Conservation (phyloP, 2,329 filamentous ascomycete species). For the Colletotrichum nymphaeae region DNA sequence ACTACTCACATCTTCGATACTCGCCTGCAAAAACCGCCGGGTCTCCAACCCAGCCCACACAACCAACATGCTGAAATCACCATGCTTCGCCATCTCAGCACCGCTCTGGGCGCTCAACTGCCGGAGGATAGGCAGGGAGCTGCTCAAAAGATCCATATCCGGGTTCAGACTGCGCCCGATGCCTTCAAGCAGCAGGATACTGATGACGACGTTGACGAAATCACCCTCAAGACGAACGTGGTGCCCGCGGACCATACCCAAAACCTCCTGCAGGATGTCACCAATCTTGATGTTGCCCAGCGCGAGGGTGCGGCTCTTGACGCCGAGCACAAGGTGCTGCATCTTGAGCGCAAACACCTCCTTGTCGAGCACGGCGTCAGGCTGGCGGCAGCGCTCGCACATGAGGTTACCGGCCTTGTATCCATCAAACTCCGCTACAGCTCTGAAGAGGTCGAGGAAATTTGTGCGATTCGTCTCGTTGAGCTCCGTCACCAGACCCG, state of each 20-base stretch:
- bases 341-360: slow-evolving; percentile 96
- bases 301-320: slow-evolving; percentile 91
- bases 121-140: slow-evolving; percentile 89
- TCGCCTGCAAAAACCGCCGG: slow-evolving; percentile 88
- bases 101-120: slow-evolving; percentile 85
- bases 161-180: slow-evolving; percentile 92
- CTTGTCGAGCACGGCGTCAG: slow-evolving; percentile 86
- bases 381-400: slow-evolving; percentile 94
- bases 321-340: slow-evolving; percentile 92
- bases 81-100: slow-evolving; percentile 74
- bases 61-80: slow-evolving; percentile 86
- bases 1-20: slow-evolving; percentile 81
- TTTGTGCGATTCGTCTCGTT: slow-evolving; percentile 88
- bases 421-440: slow-evolving; percentile 95
- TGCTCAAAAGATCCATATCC: slow-evolving; percentile 84
- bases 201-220: slow-evolving; percentile 98
- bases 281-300: slow-evolving; percentile 96
- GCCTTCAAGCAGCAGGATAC: slow-evolving; percentile 91
- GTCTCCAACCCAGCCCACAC: slow-evolving; percentile 94
- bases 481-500: slow-evolving; percentile 92
- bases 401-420: slow-evolving; percentile 95
- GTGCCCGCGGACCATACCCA: slow-evolving; percentile 90
- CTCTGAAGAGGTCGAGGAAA: slow-evolving; percentile 95
- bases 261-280: slow-evolving; percentile 90
- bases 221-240: slow-evolving; percentile 96